These are phyloP conservation scores for Trypanosoma mega DNA, from an alignment of 208 protist species.

Conservation along the genomic window DNA sequence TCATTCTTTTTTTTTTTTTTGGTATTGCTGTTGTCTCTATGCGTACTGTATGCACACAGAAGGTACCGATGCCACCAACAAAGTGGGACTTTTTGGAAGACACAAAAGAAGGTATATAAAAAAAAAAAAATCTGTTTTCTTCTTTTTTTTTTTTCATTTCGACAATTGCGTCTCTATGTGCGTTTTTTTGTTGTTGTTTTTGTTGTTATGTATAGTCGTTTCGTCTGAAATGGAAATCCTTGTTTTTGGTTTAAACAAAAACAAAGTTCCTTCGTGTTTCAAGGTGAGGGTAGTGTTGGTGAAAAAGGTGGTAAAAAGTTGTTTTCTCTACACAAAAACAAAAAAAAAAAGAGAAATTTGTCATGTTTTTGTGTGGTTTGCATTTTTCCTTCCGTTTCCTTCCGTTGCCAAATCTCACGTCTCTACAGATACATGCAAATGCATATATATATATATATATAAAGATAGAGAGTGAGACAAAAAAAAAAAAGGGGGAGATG, in stretches of 20 bases:
- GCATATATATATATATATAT: background rate
- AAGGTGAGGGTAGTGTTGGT: no score
- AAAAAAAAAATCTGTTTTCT: no score
- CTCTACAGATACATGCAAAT: background rate
- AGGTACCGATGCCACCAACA: no score
- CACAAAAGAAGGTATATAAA: no score
- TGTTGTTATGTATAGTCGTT: background rate
- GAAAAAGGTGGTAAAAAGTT: slow-evolving; percentile 7
- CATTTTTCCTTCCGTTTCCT: background rate
- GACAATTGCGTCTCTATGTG: background rate
- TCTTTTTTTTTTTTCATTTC: slow-evolving; percentile 1
- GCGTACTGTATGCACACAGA: no score
- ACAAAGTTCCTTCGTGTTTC: no score
- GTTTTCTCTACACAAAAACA: slow-evolving; percentile 14
- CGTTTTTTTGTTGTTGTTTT: slow-evolving; percentile 7
- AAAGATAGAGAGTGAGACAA: slow-evolving; percentile 5
- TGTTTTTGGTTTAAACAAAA: no score
- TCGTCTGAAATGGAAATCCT: no score
- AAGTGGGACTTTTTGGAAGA: no score
- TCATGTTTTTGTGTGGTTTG: no score
- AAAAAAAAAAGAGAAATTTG: slow-evolving; percentile 20
- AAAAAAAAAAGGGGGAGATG: slow-evolving; percentile 20
- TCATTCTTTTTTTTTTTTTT: slow-evolving; percentile 29
- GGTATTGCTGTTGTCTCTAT: no score
- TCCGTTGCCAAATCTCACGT: background rate